Evolutionary conservation across 2,329 filamentous ascomycete genomes (phyloP), one percentile per base, ranked within the genome.

Genomic region (Aspergillus brasiliensis): DNA sequence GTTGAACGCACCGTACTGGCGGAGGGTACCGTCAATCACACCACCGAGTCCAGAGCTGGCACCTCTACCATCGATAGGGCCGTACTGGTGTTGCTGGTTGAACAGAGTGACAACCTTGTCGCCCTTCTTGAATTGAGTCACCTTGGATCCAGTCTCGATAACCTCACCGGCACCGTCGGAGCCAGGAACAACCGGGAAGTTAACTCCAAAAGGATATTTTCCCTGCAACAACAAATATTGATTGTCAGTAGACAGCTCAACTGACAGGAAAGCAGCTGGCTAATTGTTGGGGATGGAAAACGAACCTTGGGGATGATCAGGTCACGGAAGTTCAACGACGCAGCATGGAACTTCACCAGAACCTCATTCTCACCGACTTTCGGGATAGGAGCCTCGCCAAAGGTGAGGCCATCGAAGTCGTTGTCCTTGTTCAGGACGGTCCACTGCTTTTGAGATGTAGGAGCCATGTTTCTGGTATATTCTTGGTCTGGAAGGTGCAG

Each of bases 291-390:
- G 21, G 23, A 21, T 23, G 25, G 5, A 10, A 3, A 60, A 78
- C 82, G 51, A 73, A 75, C 72, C 73, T 77, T 72, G 0, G 78
- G 75, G 53, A 83, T 81, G 15, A 77, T 73, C 8, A 83, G 65
- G 31, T 83, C 82, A 23, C 82, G 75, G 60, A 82, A 83, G 61
- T 83, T 83, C 53, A 84, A 69, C 11, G 80, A 80, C 0, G 78
- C 81, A 3, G 77, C 81, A n/a, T 79, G 68, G 1, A 83, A 80
- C 74, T 88, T 89, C 66, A 93, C 86, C 34, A 93, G 81, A 5
- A 92, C 88, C 25, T 93, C 86, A 62, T 84, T 84, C 57, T 91
- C 88, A 49, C 89, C 89, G 1, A 89, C 70, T 64, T 85, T 76
- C 13, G 88, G 86, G 2, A 91, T 69, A 1, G 81, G 68, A 0